A percentile compares a stretch with the other conserved stretches of the same genome.
phyloP scores from a whole-genome alignment of 192 early-diverging fungal genomes.

The Entrophospora sp. region DNA sequence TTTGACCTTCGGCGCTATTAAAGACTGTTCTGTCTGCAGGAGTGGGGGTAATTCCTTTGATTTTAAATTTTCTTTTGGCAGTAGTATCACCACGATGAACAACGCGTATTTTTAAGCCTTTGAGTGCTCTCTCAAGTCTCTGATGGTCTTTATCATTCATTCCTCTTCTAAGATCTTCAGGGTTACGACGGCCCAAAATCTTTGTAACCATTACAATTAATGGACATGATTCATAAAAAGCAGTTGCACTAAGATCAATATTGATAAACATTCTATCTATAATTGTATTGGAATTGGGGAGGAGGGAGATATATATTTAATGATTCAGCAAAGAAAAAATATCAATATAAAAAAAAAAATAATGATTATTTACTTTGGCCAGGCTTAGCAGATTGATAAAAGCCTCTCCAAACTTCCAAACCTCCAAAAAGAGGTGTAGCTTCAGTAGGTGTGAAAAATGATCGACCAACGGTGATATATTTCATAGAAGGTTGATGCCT shows the following conservation, averaged over 20 bases:
- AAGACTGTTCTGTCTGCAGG: conserved; percentile 68
- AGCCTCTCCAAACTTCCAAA: conserved; percentile 86
- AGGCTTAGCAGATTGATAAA: conserved; percentile 75
- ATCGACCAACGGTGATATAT: conserved; percentile 73
- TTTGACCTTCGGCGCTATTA: conserved; percentile 39
- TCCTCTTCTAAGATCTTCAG: conserved; percentile 37
- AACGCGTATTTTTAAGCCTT: conserved; percentile 44
- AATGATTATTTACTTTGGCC: conserved; percentile 32
- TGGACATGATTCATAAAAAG: conserved; percentile 54
- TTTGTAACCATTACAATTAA: conserved; percentile 60
- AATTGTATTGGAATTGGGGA: too few relatives aligned
- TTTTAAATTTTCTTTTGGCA: conserved; percentile 54
- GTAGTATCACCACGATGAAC: conserved; percentile 54
- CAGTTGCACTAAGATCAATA: conserved; percentile 58
- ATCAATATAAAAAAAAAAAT: neutral
- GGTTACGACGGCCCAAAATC: conserved; percentile 45
- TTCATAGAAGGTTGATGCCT: conserved; percentile 63
- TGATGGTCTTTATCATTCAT: conserved; percentile 30
- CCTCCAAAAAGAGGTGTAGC: conserved; percentile 48
- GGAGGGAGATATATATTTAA: too few relatives aligned
- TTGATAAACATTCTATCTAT: conserved; percentile 54
- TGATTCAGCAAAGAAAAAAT: neutral
- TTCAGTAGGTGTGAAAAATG: conserved; percentile 76
- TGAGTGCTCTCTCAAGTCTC: conserved; percentile 40
- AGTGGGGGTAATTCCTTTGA: conserved; percentile 53